A percentile compares a stretch with the other conserved stretches of the same genome.
Conservation (phyloP, 2,329 filamentous ascomycete genomes). For the Ceratocystis cacaofunesta region DNA sequence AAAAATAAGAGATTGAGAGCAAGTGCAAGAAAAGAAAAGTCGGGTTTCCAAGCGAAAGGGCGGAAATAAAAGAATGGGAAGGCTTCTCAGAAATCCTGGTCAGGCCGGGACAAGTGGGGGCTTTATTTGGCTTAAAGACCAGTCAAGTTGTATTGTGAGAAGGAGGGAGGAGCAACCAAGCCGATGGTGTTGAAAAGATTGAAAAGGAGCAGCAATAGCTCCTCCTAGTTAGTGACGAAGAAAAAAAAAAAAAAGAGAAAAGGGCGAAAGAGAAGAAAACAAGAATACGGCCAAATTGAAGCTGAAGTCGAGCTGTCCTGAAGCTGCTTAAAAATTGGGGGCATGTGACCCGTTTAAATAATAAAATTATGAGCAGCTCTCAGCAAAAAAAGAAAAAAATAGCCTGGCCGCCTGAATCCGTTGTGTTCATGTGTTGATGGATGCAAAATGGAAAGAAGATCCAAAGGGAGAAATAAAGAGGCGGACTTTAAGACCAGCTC, state of each 20-base stretch:
- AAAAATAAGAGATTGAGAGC: not conserved
- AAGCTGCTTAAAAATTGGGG: not conserved
- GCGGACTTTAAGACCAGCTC: not conserved
- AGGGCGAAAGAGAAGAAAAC: not conserved
- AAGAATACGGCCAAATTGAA: too few species aligned
- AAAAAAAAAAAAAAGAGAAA: not conserved
- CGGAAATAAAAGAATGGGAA: conserved; percentile 4
- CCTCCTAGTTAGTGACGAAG: not conserved
- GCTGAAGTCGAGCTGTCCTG: not conserved
- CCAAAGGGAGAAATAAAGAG: not conserved
- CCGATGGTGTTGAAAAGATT: not conserved
- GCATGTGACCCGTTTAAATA: not conserved
- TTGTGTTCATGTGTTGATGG: not conserved
- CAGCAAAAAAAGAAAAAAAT: not conserved
- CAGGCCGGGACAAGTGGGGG: conserved; percentile 9
- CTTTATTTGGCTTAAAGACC: conserved; percentile 11
- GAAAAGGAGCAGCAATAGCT: not conserved
- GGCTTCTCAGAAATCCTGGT: not conserved
- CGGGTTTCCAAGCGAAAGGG: not conserved
- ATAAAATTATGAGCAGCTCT: not conserved
- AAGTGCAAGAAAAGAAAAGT: conserved; percentile 1
- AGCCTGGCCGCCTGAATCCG: not conserved
- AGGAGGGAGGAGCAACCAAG: not conserved
- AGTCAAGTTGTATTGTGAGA: not conserved
- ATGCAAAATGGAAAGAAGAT: not conserved